These are phyloP conservation scores for Drosera capensis DNA, from an alignment of 148 eudicot species.

Conservation along the genomic window DNA sequence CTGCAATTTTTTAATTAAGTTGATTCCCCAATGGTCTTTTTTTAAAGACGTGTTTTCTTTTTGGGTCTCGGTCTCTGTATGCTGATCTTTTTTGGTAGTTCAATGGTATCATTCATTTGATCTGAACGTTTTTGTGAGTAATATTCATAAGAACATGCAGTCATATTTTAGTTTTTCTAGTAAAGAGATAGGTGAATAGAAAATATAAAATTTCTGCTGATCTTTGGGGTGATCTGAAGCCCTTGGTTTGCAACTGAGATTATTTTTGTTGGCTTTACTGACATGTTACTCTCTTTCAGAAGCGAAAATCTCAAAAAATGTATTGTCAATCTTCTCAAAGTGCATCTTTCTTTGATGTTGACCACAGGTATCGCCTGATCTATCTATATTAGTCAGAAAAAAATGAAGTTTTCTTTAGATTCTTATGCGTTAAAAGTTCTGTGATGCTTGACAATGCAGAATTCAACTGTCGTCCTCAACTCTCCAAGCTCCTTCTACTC, in stretches of 20 bases:
- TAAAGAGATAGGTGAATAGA: no score
- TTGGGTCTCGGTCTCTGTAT: background rate
- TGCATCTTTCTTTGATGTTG: constrained; percentile 22
- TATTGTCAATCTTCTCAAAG: constrained; percentile 25
- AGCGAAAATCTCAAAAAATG: constrained; percentile 37
- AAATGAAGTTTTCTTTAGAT: background rate
- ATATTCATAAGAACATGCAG: no score
- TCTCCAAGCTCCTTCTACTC: constrained; percentile 29
- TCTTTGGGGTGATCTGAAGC: no score
- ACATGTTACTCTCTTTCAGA: constrained; percentile 29
- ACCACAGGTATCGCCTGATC: constrained; percentile 36
- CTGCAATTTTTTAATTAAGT: no score
- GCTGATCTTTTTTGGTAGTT: background rate
- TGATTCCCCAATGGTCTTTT: no score
- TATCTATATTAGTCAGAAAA: background rate
- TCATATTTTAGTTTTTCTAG: no score
- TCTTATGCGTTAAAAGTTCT: constrained; percentile 5
- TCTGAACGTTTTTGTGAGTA: no score
- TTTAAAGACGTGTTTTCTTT: no score
- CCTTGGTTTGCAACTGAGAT: no score
- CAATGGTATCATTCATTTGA: no score
- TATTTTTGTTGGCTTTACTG: no score
- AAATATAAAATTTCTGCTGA: no score
- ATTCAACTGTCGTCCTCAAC: constrained; percentile 28
- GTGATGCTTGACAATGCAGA: constrained; percentile 24